phyloP scores from a whole-genome alignment of 2,329 filamentous ascomycete genomes.

The Penicillium capsulatum region DNA sequence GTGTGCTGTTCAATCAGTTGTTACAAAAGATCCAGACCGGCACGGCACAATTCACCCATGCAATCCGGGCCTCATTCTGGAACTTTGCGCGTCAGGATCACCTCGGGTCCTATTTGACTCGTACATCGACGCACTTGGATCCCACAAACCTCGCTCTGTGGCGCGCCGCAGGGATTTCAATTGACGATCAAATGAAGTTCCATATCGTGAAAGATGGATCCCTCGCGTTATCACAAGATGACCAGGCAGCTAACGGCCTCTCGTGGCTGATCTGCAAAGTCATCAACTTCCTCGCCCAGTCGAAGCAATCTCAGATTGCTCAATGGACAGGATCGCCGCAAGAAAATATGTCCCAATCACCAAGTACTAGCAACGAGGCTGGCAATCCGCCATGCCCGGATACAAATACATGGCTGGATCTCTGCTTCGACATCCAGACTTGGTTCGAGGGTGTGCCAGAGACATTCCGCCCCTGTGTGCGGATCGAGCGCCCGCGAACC shows the following conservation, averaged over 20 bases:
- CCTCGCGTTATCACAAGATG: slow-evolving; percentile 50
- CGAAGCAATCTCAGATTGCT: slow-evolving; percentile 48
- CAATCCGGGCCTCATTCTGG: slow-evolving; percentile 58
- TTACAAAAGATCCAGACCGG: slow-evolving; percentile 29
- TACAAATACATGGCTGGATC: slow-evolving; percentile 50
- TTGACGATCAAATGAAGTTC: slow-evolving; percentile 49
- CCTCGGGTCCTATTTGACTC: slow-evolving; percentile 58
- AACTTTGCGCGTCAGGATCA: slow-evolving; percentile 61
- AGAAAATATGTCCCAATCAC: background rate
- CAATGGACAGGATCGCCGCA: slow-evolving; percentile 32
- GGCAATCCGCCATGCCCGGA: slow-evolving; percentile 29
- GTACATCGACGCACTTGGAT: slow-evolving; percentile 54
- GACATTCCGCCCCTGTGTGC: slow-evolving; percentile 54
- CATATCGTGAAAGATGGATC: slow-evolving; percentile 29
- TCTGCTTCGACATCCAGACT: slow-evolving; percentile 53
- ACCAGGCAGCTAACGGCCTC: slow-evolving; percentile 58
- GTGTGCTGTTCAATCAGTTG: slow-evolving; percentile 50
- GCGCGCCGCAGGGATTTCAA: slow-evolving; percentile 56
- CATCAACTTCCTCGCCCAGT: slow-evolving; percentile 58
- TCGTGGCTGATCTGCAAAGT: slow-evolving; percentile 61
- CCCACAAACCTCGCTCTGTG: slow-evolving; percentile 56
- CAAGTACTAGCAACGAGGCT: background rate
- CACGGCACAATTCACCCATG: slow-evolving; percentile 44
- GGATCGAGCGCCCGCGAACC: slow-evolving; percentile 40
- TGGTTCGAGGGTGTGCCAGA: slow-evolving; percentile 57